Conservation (phyloP, 2,329 filamentous ascomycete species). For the Emmonsiellopsis sp. region DNA sequence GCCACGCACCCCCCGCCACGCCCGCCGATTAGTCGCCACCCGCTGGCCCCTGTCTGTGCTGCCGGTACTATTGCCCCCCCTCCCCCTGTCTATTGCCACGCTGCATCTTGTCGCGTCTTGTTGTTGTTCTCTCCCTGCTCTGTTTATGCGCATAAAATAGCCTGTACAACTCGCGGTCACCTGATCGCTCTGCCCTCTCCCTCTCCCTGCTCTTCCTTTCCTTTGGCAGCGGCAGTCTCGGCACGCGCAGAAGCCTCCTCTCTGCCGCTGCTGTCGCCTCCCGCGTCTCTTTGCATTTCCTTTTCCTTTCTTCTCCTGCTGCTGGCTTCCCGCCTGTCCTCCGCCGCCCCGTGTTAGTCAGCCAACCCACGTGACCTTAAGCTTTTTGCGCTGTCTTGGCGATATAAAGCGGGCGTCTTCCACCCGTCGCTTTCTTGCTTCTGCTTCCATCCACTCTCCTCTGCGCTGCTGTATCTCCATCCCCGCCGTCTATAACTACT, state of each 20-base stretch:
- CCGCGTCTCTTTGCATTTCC: slow-evolving; percentile 1
- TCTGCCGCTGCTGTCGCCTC: slow-evolving; percentile 12
- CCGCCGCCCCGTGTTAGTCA: slow-evolving; percentile 16
- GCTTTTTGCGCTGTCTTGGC: slow-evolving; percentile 28
- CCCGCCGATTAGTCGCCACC: slow-evolving; percentile 5
- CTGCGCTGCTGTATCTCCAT: background rate
- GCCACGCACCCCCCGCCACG: slow-evolving; percentile 14
- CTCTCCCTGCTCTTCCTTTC: background rate
- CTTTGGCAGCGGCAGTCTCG: background rate
- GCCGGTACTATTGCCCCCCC: background rate
- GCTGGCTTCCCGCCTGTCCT: slow-evolving; percentile 9
- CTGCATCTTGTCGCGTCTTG: background rate
- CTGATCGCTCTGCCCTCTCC: background rate
- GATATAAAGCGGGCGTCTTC: slow-evolving; percentile 30
- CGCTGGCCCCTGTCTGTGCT: background rate
- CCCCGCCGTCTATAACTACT: background rate
- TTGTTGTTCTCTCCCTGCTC: background rate
- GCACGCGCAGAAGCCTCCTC: slow-evolving; percentile 1
- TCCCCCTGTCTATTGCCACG: background rate
- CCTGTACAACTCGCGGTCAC: background rate
- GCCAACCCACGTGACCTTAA: slow-evolving; percentile 26
- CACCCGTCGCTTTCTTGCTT: slow-evolving; percentile 23
- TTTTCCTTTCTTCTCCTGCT: slow-evolving; percentile 8
- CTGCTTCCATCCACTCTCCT: slow-evolving; percentile 13
- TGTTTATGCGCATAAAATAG: background rate